Evolutionary conservation across 2,329 filamentous ascomycete species (phyloP).

Genomic region (Emmonsiellopsis sp.): DNA sequence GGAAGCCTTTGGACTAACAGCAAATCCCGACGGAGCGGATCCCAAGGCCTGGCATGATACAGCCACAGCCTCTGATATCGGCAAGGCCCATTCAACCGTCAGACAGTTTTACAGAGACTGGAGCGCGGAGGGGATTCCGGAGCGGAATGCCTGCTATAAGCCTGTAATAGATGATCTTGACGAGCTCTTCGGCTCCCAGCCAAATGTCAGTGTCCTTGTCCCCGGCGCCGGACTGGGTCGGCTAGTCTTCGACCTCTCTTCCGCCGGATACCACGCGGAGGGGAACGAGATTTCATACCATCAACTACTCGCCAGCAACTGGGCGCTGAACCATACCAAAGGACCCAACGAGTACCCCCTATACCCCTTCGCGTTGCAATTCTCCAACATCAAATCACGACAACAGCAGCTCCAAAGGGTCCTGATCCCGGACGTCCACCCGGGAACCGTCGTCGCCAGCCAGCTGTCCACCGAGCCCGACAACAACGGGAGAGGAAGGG

Average conservation of each 20-base stretch:
- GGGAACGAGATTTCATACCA: conserved; percentile 98
- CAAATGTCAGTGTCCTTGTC: conserved; percentile 60
- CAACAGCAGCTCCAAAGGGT: conserved; percentile 67
- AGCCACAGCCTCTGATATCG: conserved; percentile 66
- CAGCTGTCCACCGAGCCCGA: conserved; percentile 14
- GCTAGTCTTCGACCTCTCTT: conserved; percentile 78
- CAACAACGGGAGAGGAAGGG: conserved; percentile 29
- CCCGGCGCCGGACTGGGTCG: conserved; percentile 85
- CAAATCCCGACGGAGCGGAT: conserved; percentile 19
- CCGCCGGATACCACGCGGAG: conserved; percentile 63
- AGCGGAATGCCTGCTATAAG: conserved; percentile 68
- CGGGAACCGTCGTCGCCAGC: conserved; percentile 46
- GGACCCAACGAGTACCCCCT: conserved; percentile 58
- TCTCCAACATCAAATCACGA: conserved; percentile 74
- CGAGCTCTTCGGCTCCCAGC: conserved; percentile 31
- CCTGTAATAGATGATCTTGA: conserved; percentile 62
- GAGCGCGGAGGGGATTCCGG: conserved; percentile 65
- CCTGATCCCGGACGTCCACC: conserved; percentile 71
- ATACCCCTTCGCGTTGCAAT: conserved; percentile 77
- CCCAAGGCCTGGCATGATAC: conserved; percentile 57
- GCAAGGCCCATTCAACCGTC: conserved; percentile 87
- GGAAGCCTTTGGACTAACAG: conserved; percentile 53
- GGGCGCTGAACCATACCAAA: conserved; percentile 45
- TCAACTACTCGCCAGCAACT: conserved; percentile 76
- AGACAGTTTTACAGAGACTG: conserved; percentile 94